Evolutionary conservation across 2,329 filamentous ascomycete species (phyloP).

Genomic region (Clarireedia hainanense): DNA sequence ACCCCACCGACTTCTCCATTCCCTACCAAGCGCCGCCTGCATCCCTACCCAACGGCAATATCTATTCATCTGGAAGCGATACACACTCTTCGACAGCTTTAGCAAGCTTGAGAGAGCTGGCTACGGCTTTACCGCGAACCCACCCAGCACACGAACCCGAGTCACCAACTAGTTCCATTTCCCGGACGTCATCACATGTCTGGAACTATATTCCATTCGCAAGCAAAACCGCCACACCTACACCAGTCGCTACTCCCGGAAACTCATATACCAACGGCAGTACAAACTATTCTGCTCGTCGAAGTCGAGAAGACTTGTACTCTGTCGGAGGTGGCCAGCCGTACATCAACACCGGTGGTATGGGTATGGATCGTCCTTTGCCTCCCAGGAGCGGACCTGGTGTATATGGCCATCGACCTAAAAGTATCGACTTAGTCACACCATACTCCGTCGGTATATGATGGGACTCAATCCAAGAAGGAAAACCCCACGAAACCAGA

Average conservation of each 20-base stretch:
- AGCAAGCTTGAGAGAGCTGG: constrained; percentile 22
- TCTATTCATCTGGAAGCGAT: constrained; percentile 5
- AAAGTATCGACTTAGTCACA: constrained; percentile 57
- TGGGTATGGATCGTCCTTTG: constrained; percentile 45
- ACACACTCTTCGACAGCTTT: constrained; percentile 21
- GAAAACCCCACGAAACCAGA: too few relatives aligned
- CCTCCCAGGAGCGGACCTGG: constrained; percentile 45
- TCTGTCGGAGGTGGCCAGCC: constrained; percentile 25
- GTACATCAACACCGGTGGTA: constrained; percentile 26
- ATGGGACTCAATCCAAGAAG: background rate
- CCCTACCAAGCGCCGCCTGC: constrained; percentile 31
- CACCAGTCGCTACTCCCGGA: constrained; percentile 19
- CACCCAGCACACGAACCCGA: constrained; percentile 6
- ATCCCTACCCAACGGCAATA: constrained; percentile 30
- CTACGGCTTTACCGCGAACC: constrained; percentile 21
- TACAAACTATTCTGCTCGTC: constrained; percentile 14
- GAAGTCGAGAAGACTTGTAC: constrained; percentile 21
- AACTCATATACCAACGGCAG: constrained; percentile 19
- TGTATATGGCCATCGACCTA: constrained; percentile 45
- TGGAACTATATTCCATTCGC: constrained; percentile 28
- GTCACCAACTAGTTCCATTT: constrained; percentile 14
- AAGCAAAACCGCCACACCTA: constrained; percentile 17
- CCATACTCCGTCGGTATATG: constrained; percentile 29
- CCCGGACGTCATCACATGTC: constrained; percentile 19
- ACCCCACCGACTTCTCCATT: constrained; percentile 5